phyloP scores from a whole-genome alignment of 352 stramenopile genomes.

The Phytophthora palmivora region DNA sequence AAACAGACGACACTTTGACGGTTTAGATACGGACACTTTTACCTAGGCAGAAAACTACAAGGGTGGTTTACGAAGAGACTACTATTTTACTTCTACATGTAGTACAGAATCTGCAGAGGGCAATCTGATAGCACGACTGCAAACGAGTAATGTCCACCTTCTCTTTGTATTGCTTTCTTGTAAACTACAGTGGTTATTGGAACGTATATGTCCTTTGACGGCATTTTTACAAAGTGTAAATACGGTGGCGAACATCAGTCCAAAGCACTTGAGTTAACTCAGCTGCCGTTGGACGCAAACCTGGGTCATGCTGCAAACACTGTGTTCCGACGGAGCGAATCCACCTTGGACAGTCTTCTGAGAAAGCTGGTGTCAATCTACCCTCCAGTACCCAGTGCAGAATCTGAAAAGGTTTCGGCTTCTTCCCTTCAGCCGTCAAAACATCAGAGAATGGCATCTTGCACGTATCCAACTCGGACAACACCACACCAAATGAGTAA shows the following conservation, averaged over 20 bases:
- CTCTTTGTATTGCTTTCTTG: no score
- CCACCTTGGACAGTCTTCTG: constrained; percentile 41
- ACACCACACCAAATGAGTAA: constrained; percentile 68
- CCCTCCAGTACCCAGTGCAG: constrained; percentile 51
- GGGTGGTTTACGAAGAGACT: no score
- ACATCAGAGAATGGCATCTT: constrained; percentile 36
- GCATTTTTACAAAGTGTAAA: constrained; percentile 29
- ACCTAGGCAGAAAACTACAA: no score
- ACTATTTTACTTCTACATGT: no score
- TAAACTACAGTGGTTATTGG: no score
- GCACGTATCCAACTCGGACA: constrained; percentile 50
- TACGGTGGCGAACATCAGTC: constrained; percentile 18
- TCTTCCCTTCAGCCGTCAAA: constrained; percentile 27
- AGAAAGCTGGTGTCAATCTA: constrained; percentile 50
- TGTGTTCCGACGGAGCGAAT: constrained; percentile 26
- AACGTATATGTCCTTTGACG: no score
- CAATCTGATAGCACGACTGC: no score
- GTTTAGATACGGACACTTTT: no score
- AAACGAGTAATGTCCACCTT: no score
- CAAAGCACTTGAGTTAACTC: constrained; percentile 22
- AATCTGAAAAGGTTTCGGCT: constrained; percentile 45
- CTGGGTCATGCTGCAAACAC: constrained; percentile 22
- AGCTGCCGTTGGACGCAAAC: constrained; percentile 14
- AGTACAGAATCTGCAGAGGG: no score
- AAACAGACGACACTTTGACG: no score